A percentile compares a stretch with the other conserved stretches of the same genome.
Evolutionary conservation across 2,329 filamentous ascomycete genomes (phyloP).

Genomic region (Diaporthe sp.): DNA sequence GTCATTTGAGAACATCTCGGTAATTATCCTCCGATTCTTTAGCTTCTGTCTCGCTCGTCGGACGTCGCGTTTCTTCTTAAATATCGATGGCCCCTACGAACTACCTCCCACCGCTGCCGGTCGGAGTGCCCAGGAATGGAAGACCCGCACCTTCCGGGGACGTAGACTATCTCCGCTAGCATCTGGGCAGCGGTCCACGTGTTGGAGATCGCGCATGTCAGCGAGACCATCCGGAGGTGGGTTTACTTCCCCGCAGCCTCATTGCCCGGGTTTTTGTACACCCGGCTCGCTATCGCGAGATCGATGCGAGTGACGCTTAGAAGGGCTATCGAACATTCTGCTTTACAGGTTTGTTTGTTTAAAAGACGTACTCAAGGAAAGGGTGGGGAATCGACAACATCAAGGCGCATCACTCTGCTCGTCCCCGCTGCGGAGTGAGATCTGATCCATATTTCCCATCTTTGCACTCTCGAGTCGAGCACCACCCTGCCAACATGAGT

Average conservation of each 20-base stretch:
- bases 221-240: neutral
- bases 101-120: neutral
- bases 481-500: neutral
- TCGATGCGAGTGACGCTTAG: neutral
- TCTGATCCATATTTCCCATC: neutral
- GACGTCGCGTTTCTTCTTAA: neutral
- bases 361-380: neutral
- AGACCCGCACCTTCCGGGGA: conserved; percentile 1
- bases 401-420: neutral
- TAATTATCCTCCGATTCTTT: neutral
- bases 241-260: conserved; percentile 14
- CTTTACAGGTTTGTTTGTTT: neutral
- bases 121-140: neutral
- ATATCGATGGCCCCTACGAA: neutral
- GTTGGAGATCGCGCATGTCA: neutral
- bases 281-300: conserved; percentile 7
- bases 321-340: neutral
- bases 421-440: neutral
- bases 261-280: neutral
- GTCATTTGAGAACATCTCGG: neutral
- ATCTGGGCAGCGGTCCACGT: neutral
- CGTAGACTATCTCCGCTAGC: conserved; percentile 18
- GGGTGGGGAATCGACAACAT: no score
- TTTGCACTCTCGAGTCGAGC: neutral
- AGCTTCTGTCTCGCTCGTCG: neutral